A percentile compares a stretch with the other conserved stretches of the same genome.
Conservation (phyloP, 23 red algal species). For the Cyanidiococcus yangmingshanensis region DNA sequence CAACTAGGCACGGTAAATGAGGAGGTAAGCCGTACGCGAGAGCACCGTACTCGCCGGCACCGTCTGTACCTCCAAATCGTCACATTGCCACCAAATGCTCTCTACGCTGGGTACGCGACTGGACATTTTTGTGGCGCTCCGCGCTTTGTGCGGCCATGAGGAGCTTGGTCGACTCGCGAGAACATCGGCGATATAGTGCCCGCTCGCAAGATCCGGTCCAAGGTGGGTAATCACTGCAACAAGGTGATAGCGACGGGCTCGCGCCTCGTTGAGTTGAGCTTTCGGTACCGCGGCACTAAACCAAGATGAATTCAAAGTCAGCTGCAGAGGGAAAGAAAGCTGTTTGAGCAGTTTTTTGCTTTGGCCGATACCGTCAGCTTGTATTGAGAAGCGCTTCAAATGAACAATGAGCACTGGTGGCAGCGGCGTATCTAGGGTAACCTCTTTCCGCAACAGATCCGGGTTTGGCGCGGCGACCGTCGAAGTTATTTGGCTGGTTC, state of each 20-base stretch:
- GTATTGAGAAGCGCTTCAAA: constrained; percentile 70
- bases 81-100: background rate
- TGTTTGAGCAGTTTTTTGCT: constrained; percentile 39
- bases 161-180: background rate
- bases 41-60: background rate
- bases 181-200: constrained; percentile 85
- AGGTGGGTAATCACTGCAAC: constrained; percentile 69
- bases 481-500: background rate
- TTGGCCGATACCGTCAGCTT: constrained; percentile 25
- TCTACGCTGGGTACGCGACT: background rate
- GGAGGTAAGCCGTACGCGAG: background rate
- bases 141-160: background rate
- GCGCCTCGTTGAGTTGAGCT: background rate
- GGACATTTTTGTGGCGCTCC: background rate
- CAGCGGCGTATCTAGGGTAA: constrained; percentile 28
- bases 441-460: background rate
- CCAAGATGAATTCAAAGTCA: constrained; percentile 28
- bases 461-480: background rate
- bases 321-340: constrained; percentile 34
- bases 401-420: constrained; percentile 69
- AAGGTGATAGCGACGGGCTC: constrained; percentile 22
- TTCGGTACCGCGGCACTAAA: background rate
- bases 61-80: background rate
- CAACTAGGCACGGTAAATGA: background rate
- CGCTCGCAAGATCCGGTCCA: constrained; percentile 51